Evolutionary conservation across 2,329 filamentous ascomycete genomes (phyloP).

Genomic region (Pyricularia grisea): DNA sequence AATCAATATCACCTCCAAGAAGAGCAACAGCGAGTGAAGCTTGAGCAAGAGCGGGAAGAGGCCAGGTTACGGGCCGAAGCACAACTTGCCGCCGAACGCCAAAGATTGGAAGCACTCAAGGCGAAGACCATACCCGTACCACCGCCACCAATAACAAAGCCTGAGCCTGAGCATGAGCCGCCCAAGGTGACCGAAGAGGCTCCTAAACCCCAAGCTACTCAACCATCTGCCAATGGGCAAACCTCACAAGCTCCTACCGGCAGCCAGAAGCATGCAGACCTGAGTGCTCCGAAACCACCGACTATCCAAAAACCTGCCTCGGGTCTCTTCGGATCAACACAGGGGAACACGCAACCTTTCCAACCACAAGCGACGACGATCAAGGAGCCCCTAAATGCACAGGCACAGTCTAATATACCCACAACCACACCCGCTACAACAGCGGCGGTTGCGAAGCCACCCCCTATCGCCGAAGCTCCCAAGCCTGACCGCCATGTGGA

Average conservation of each 20-base stretch:
- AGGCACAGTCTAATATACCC: background rate
- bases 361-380: background rate
- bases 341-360: background rate
- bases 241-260: background rate
- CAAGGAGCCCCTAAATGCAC: background rate
- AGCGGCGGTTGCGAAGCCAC: constrained; percentile 1
- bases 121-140: constrained; percentile 19
- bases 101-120: constrained; percentile 19
- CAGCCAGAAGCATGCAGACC: background rate
- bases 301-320: background rate
- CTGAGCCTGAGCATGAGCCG: constrained; percentile 11
- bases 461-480: constrained; percentile 5
- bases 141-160: constrained; percentile 8
- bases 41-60: constrained; percentile 17
- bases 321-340: background rate
- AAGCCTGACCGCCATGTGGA: constrained; percentile 34
- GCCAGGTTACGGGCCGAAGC: constrained; percentile 17
- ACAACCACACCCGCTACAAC: background rate
- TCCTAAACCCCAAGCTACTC: background rate
- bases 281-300: background rate
- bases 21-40: constrained; percentile 15
- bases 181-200: constrained; percentile 2
- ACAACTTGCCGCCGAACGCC: constrained; percentile 14
- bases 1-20: constrained; percentile 14
- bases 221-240: background rate